phyloP scores from a whole-genome alignment of 768 basidiomycete species.

The Tylopilus cervinicoccineus region DNA sequence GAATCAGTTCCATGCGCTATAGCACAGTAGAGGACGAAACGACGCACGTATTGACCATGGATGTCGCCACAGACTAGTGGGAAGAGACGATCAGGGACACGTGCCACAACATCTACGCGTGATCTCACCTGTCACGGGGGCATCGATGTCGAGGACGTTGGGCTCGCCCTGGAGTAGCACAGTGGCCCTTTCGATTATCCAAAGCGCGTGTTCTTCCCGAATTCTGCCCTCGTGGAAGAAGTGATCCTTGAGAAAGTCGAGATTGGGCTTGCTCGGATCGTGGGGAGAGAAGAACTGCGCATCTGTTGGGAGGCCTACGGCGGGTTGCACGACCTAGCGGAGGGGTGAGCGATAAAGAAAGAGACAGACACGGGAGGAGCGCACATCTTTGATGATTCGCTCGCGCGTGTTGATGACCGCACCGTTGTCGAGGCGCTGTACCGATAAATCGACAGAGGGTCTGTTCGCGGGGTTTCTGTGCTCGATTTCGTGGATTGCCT shows the following conservation, averaged over 20 bases:
- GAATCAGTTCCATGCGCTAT: slow-evolving; percentile 5
- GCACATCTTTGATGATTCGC: slow-evolving; percentile 25
- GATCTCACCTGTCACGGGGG: slow-evolving; percentile 62
- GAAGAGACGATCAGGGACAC: slow-evolving; percentile 2
- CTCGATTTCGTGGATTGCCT: slow-evolving; percentile 28
- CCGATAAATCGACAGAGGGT: slow-evolving; percentile 18
- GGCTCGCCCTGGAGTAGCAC: slow-evolving; percentile 56
- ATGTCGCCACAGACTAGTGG: slow-evolving; percentile 18
- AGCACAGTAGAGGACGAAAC: not conserved
- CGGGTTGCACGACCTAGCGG: slow-evolving; percentile 65
- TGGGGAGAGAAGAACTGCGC: slow-evolving; percentile 69
- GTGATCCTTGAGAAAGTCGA: slow-evolving; percentile 73
- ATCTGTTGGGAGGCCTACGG: slow-evolving; percentile 59
- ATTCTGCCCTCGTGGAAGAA: slow-evolving; percentile 68
- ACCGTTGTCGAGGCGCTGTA: slow-evolving; percentile 25
- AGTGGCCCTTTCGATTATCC: slow-evolving; percentile 57
- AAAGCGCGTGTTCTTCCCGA: slow-evolving; percentile 64
- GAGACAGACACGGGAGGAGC: no score
- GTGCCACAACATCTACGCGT: not conserved
- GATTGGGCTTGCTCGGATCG: slow-evolving; percentile 63
- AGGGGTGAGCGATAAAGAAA: not conserved
- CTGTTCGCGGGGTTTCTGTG: slow-evolving; percentile 23
- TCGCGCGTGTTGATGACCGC: slow-evolving; percentile 23
- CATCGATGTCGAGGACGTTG: slow-evolving; percentile 66
- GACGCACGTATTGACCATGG: slow-evolving; percentile 27